These are phyloP conservation scores for Moesziomyces globuligerus DNA, from an alignment of 1,284 basidiomycete genomes.

Conservation along the genomic window DNA sequence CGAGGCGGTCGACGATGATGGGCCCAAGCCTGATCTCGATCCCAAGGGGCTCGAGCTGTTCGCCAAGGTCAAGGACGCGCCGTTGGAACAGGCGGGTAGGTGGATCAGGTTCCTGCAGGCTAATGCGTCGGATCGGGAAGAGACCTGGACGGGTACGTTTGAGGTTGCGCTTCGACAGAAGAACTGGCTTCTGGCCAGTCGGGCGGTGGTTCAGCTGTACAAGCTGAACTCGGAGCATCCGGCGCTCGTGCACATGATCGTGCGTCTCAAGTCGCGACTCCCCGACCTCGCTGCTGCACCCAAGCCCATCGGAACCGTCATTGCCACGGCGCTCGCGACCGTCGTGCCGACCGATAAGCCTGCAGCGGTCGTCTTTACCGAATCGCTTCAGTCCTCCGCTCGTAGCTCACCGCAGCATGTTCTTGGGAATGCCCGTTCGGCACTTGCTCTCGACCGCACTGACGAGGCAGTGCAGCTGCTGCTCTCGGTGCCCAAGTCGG, in stretches of 20 bases:
- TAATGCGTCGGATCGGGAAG: constrained; percentile 70
- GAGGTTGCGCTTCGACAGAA: constrained; percentile 82
- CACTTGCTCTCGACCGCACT: constrained; percentile 7
- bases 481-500: constrained; percentile 16
- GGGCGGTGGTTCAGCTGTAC: constrained; percentile 76
- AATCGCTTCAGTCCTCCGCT: constrained; percentile 8
- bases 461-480: constrained; percentile 28
- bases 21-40: constrained; percentile 71
- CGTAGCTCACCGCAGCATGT: constrained; percentile 1
- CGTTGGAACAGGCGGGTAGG: constrained; percentile 81
- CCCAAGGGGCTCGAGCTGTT: constrained; percentile 53
- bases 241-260: constrained; percentile 77
- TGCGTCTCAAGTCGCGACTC: constrained; percentile 73
- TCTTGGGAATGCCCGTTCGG: constrained; percentile 16
- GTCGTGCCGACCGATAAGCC: constrained; percentile 63
- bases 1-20: constrained; percentile 78
- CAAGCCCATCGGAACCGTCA: constrained; percentile 64
- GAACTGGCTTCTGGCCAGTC: constrained; percentile 81
- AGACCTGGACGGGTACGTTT: constrained; percentile 80
- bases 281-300: constrained; percentile 31
- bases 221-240: constrained; percentile 74
- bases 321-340: constrained; percentile 67
- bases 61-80: constrained; percentile 55
- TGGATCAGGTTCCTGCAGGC: constrained; percentile 77
- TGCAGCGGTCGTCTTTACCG: constrained; percentile 77